Evolutionary conservation across 176 grass and related monocot species (phyloP).

Genomic region (Ensete glaucum): DNA sequence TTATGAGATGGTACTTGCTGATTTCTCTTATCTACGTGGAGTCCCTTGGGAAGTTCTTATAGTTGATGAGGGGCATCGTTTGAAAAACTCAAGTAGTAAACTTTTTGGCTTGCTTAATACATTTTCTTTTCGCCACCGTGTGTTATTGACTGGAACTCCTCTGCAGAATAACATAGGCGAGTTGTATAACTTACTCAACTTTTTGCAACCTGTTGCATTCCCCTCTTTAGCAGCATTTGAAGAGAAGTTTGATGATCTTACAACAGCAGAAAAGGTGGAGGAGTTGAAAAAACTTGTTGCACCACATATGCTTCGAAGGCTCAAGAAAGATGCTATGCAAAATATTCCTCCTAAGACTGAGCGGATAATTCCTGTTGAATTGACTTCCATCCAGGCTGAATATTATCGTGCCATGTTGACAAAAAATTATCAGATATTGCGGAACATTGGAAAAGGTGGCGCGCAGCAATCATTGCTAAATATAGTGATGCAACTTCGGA

Average conservation of each 20-base stretch:
- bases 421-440: conserved; percentile 92
- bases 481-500: conserved; percentile 98
- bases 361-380: conserved; percentile 82
- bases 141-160: conserved; percentile 94
- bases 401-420: conserved; percentile 97
- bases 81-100: conserved; percentile 97
- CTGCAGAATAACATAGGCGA: conserved; percentile 98
- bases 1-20: conserved; percentile 95
- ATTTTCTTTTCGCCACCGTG: conserved; percentile 84
- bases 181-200: conserved; percentile 96
- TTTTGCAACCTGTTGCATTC: conserved; percentile 90
- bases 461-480: conserved; percentile 85
- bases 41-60: conserved; percentile 95
- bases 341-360: conserved; percentile 98
- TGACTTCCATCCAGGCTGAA: conserved; percentile 94
- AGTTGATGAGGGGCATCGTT: conserved; percentile 93
- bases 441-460: conserved; percentile 80
- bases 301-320: conserved; percentile 90
- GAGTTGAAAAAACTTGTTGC: conserved; percentile 99
- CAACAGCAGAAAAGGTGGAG: conserved; percentile 94
- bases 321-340: conserved; percentile 97
- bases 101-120: conserved; percentile 86
- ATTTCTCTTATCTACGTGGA: conserved; percentile 76
- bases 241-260: conserved; percentile 95
- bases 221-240: conserved; percentile 84